These are phyloP conservation scores for Metschnikowia noctiluminum DNA, from an alignment of 805 yeast species.

Conservation along the genomic window DNA sequence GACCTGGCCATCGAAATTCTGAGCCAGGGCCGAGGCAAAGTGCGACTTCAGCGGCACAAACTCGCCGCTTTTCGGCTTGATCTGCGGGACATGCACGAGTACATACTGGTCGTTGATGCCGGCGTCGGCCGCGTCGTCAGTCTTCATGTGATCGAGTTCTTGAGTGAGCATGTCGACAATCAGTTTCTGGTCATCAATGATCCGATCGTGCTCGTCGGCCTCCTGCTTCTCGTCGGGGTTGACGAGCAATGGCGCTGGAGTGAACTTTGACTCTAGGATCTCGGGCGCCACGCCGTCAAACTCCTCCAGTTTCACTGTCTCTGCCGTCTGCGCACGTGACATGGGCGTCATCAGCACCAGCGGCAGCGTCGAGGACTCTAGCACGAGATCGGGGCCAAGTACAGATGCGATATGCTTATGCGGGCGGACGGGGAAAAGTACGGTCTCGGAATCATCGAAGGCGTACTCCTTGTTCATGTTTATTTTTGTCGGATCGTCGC, in stretches of 20 bases:
- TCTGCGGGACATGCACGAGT: constrained; percentile 49
- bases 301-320: constrained; percentile 30
- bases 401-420: constrained; percentile 40
- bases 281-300: constrained; percentile 31
- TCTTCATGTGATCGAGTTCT: constrained; percentile 21
- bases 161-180: constrained; percentile 27
- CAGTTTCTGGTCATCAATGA: constrained; percentile 29
- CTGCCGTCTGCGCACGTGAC: constrained; percentile 13
- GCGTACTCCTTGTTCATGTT: constrained; percentile 62
- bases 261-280: constrained; percentile 9
- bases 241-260: constrained; percentile 3
- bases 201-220: constrained; percentile 28
- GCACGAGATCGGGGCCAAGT: constrained; percentile 3
- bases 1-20: constrained; percentile 48
- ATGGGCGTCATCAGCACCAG: constrained; percentile 5
- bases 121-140: constrained; percentile 10
- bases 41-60: constrained; percentile 2
- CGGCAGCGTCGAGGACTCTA: constrained; percentile 28
- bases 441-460: constrained; percentile 50
- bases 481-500: constrained; percentile 44
- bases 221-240: constrained; percentile 27
- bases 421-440: constrained; percentile 70
- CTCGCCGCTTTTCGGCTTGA: constrained; percentile 24
- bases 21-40: constrained; percentile 11
- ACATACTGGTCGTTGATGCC: constrained; percentile 22